Conservation (phyloP, 2,329 filamentous ascomycete species). For the Microsporum canis region DNA sequence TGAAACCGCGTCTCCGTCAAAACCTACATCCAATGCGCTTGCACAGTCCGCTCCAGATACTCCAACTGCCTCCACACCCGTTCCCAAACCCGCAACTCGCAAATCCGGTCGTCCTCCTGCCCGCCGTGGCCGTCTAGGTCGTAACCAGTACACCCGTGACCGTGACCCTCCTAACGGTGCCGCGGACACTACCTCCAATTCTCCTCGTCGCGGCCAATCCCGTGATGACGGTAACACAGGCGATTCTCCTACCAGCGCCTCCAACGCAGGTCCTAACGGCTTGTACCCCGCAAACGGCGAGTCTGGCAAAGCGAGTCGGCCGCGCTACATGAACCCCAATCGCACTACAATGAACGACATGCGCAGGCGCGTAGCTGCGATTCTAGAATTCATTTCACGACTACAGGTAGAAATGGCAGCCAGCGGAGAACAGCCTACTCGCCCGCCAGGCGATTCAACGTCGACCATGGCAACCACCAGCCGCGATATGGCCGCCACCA, state of each 20-base stretch:
- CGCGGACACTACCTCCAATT: constrained; percentile 23
- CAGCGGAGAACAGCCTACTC: constrained; percentile 36
- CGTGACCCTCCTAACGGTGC: constrained; percentile 50
- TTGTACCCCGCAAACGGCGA: constrained; percentile 48
- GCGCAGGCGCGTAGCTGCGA: constrained; percentile 69
- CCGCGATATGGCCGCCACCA: constrained; percentile 1
- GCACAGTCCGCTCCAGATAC: constrained; percentile 36
- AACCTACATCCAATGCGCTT: constrained; percentile 29
- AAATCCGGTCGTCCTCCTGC: constrained; percentile 54
- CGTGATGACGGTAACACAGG: constrained; percentile 25
- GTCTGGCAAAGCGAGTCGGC: constrained; percentile 49
- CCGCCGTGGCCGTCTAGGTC: constrained; percentile 54
- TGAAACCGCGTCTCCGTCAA: constrained; percentile 49
- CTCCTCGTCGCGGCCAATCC: constrained; percentile 31
- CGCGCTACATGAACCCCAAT: constrained; percentile 43
- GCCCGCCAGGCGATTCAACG: constrained; percentile 22
- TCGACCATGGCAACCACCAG: not conserved
- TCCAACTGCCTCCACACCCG: constrained; percentile 27
- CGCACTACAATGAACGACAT: constrained; percentile 75
- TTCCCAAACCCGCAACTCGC: constrained; percentile 39
- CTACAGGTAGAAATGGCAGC: constrained; percentile 79
- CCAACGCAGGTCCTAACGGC: constrained; percentile 25
- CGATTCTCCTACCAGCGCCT: constrained; percentile 26
- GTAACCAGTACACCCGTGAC: constrained; percentile 75
- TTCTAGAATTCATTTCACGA: constrained; percentile 80